Base-by-base conservation (phyloP, 2,329 filamentous ascomycete species). In the Metarhizium humberi region DNA sequence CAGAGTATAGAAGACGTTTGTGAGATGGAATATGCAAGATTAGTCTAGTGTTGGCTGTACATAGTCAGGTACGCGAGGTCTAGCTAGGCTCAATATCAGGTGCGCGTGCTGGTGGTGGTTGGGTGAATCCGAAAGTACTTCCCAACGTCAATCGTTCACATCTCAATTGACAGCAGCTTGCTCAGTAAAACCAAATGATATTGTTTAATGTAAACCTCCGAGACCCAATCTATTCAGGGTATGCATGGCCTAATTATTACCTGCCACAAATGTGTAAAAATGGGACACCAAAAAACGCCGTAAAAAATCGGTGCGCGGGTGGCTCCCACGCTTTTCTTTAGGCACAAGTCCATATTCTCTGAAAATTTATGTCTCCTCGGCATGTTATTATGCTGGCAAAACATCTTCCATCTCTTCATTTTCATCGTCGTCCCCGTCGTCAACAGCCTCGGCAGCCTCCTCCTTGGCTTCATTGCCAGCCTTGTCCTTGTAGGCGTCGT, bases 391-490 rank as follows among this genome's bases (percentile, higher is more conserved):
- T 38, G 61, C 59, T 10, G 64, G 66, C 45, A 79, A 63, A n/a
- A 92, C 87, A 69, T 91, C 88, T 69, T 92, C 88, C 80, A 94
- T 91, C 69, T 90, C 84, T 56, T 86, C 75, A 53, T 85, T 78
- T 25, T 83, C 81, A 25, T 85, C 83, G 30, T 89, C 87, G 16
- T 81, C 80, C 13, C 87, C 87, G 11, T 81, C 80, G 29, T 82
- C 84, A 2, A 75, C 73, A 50, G 82, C 79, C 46, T 82, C 84
- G 4, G 74, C 74, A 6, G 77, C 76, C 46, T 75, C 77, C 54
- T 75, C 74, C 56, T 80, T 85, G 71, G 81, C 67, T 34, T 74
- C 71, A 53, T 62, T 64, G 14, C 70, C 69, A 46, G 61, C 69
- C 61, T 69, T 70, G 55, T 72, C 71, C 47, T 67, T 64, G 59